These are phyloP conservation scores for Chloranthus sessilifolius DNA, from an alignment of 164 flowering plant species.

Conservation along the genomic window DNA sequence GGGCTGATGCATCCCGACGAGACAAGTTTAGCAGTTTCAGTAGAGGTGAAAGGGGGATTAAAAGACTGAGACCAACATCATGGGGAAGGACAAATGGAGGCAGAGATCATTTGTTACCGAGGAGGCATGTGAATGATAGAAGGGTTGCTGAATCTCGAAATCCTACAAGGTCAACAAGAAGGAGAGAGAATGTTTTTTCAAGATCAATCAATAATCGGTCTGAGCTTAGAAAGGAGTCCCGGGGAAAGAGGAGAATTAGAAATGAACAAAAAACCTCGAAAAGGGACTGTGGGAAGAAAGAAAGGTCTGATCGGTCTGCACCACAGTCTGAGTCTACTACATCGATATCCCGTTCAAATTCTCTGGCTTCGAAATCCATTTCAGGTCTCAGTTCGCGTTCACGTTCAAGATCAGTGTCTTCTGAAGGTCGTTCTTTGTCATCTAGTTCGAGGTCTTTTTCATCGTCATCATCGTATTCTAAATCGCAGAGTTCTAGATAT, in stretches of 20 bases:
- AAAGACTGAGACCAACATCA: constrained; percentile 14
- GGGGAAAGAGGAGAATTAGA: constrained; percentile 18
- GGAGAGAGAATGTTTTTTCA: constrained; percentile 5
- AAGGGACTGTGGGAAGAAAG: constrained; percentile 18
- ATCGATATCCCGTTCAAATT: constrained; percentile 26
- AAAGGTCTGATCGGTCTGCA: constrained; percentile 18
- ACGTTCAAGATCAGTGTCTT: constrained; percentile 19
- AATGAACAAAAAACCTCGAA: constrained; percentile 17
- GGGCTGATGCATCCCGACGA: constrained; percentile 11
- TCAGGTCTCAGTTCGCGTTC: constrained; percentile 8
- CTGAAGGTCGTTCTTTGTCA: constrained; percentile 22
- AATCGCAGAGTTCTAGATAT: constrained; percentile 21
- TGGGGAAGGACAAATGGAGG: constrained; percentile 9
- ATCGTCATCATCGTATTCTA: constrained; percentile 18
- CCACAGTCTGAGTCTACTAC: constrained; percentile 18
- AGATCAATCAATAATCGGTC: constrained; percentile 11
- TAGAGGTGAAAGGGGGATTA: constrained; percentile 16
- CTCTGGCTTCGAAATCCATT: constrained; percentile 19
- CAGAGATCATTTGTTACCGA: constrained; percentile 10
- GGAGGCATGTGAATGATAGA: constrained; percentile 12
- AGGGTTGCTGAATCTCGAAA: constrained; percentile 14
- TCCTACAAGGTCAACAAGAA: constrained; percentile 6
- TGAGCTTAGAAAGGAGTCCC: constrained; percentile 12
- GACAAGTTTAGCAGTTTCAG: constrained; percentile 18
- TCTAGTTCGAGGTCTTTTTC: constrained; percentile 25